phyloP scores from a whole-genome alignment of 352 stramenopile species.

The Phytophthora tentaculata region DNA sequence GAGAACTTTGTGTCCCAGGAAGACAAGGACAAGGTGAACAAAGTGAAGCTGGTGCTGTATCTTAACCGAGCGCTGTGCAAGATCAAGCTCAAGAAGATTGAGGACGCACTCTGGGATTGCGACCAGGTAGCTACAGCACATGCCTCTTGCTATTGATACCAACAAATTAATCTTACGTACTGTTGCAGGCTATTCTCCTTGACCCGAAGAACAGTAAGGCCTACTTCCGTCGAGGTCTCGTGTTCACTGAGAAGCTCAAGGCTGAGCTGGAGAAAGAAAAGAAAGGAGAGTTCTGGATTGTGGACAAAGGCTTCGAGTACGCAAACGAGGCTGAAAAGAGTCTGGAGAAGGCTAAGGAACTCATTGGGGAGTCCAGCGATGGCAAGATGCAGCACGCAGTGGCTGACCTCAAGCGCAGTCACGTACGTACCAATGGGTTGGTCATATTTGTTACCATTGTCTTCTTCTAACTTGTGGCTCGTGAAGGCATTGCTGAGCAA shows the following conservation, averaged over 20 bases:
- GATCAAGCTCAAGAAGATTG: slow-evolving; percentile 85
- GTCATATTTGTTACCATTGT: too few species aligned
- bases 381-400: slow-evolving; percentile 59
- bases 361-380: slow-evolving; percentile 51
- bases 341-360: slow-evolving; percentile 58
- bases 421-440: slow-evolving; percentile 46
- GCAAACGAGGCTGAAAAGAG: slow-evolving; percentile 73
- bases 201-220: slow-evolving; percentile 70
- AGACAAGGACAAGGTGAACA: slow-evolving; percentile 84
- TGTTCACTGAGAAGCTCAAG: slow-evolving; percentile 86
- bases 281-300: slow-evolving; percentile 86
- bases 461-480: not conserved
- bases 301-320: slow-evolving; percentile 87
- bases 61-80: slow-evolving; percentile 86
- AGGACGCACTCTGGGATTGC: slow-evolving; percentile 85
- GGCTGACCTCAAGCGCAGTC: slow-evolving; percentile 73
- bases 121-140: slow-evolving; percentile 70
- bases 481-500: slow-evolving; percentile 56
- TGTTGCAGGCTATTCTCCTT: slow-evolving; percentile 65
- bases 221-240: slow-evolving; percentile 80
- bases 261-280: slow-evolving; percentile 81
- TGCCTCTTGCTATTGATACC: too few species aligned
- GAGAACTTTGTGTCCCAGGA: slow-evolving; percentile 73
- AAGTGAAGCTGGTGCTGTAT: slow-evolving; percentile 84
- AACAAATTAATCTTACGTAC: too few species aligned